These are phyloP conservation scores for Microbotryum scabiosae DNA, from an alignment of 1,284 basidiomycete species.

Conservation along the genomic window DNA sequence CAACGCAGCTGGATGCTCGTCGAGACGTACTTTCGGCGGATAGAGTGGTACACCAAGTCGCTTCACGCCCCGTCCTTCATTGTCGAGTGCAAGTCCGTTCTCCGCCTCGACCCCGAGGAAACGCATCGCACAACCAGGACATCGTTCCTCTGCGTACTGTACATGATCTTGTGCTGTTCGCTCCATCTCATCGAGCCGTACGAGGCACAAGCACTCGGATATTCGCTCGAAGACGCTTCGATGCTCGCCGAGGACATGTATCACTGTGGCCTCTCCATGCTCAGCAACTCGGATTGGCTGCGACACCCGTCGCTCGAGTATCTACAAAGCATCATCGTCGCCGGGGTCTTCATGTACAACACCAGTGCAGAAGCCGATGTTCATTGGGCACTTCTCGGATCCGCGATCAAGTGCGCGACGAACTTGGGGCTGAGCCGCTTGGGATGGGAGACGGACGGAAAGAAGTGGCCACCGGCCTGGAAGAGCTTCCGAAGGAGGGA, in stretches of 20 bases:
- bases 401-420: conserved; percentile 34
- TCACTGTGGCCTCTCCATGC: conserved; percentile 33
- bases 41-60: conserved; percentile 3
- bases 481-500: conserved; percentile 31
- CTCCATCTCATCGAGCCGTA: conserved; percentile 33
- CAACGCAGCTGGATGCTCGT: neutral
- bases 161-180: conserved; percentile 35
- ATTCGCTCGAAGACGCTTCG: conserved; percentile 26
- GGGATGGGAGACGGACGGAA: conserved; percentile 5
- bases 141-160: conserved; percentile 33
- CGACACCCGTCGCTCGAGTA: conserved; percentile 35
- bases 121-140: neutral
- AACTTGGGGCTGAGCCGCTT: conserved; percentile 21
- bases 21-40: neutral
- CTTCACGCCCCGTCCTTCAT: neutral
- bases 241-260: conserved; percentile 32
- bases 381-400: conserved; percentile 35
- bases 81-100: neutral
- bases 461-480: conserved; percentile 21
- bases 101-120: neutral
- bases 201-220: conserved; percentile 18
- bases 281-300: conserved; percentile 35
- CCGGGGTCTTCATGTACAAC: conserved; percentile 37
- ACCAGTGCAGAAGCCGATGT: conserved; percentile 35
- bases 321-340: conserved; percentile 34